Base-by-base conservation (phyloP, 306 rosid genomes). In the Begonia masoniana region DNA sequence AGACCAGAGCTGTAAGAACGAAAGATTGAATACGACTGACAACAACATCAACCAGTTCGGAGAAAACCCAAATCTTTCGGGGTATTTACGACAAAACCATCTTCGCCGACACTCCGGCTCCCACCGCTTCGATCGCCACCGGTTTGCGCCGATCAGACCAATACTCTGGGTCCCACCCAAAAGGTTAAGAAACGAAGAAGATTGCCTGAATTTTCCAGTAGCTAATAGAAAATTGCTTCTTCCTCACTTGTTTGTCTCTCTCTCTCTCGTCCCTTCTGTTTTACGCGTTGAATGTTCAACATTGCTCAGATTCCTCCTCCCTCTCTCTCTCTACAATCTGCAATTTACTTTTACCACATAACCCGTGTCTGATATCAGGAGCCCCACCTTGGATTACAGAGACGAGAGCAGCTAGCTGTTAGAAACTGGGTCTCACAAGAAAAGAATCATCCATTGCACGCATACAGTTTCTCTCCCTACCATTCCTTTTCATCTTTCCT, bases 341-440 rank as follows among this genome's bases (percentile, higher is more conserved):
- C 5, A 52, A 51, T 21, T 61, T 62, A 2, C 4, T 42, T 54
- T 51, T n/a, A 45, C 49, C n/a, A 10, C 13, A 10, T 6, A 45
- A 45, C 15, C 49, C 21, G 41, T 14, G 65, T 60, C 41, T 12
- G 56, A 60, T 55, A 60, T 50, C 57, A 55, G 43, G 65, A 60
- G 51, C 52, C 39, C 65, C 65, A 60, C 41, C 16, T 39, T 60
- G 65, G 50, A 43, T 52, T 62, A 49, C 66, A 62, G 52, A 53
- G 59, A 62, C 9, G 39, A 31, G 39, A 7, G 39, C 8, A 35
- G 26, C 66, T 52, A 62, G 66, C 66, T 52, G 66, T 55, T 48
- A 43, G 10, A 55, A 52, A 53, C 66, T 62, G 59, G 66, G 66
- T 62, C 66, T 62, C 66, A 45, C 59, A 62, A 62, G 66, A 52